Evolutionary conservation across 352 stramenopile genomes (phyloP), one percentile per base, ranked within the genome.

Genomic region (Phytopythium mirpurense): DNA sequence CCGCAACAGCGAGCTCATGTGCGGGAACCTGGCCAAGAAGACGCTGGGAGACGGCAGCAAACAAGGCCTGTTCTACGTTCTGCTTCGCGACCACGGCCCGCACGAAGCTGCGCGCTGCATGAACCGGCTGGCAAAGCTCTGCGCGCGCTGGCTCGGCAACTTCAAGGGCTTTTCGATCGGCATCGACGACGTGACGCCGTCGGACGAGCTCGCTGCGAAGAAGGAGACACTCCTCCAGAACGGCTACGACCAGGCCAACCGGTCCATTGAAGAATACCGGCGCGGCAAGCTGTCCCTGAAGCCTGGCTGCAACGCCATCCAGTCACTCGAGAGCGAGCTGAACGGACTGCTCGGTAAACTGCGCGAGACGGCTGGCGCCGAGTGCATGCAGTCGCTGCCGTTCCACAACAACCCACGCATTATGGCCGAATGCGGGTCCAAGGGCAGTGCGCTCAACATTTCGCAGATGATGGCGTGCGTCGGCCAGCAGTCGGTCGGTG

Each of bases 401-500:
- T 98, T 98, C 82, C 90, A 98, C 62, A 99, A 99, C 70, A 95
- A 91, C 56, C 84, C 84, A 35, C 82, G 84, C 65, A 99, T 99
- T 57, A 99, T 99, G 98, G 97, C 97, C 24, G 90, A 98, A 55
- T 99, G 96, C 77, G 98, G 98, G 38, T 98, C 96, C 3, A 99
- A 99, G 83, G 98, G 97, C 51, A 98, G 90, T 70, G 84, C 95
- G 8, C 68, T 99, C 3, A 99, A 99, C 68, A 99, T 99, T 62
- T 99, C 95, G n/a, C 98, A 99, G 73, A 99, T 99, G 97, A 98
- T 99, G 59, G 96, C 96, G 21, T 99, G 96, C 79, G 93, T 99
- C 26, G 97, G 97, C 5, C 97, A 99, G 78, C 97, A 99, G 70
- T 97, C 92, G 31, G 97, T 99, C 14, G 95, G 96, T 47, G 97